Evolutionary conservation across 2,329 filamentous ascomycete genomes (phyloP).

Genomic region (Pyricularia pennisetigena): DNA sequence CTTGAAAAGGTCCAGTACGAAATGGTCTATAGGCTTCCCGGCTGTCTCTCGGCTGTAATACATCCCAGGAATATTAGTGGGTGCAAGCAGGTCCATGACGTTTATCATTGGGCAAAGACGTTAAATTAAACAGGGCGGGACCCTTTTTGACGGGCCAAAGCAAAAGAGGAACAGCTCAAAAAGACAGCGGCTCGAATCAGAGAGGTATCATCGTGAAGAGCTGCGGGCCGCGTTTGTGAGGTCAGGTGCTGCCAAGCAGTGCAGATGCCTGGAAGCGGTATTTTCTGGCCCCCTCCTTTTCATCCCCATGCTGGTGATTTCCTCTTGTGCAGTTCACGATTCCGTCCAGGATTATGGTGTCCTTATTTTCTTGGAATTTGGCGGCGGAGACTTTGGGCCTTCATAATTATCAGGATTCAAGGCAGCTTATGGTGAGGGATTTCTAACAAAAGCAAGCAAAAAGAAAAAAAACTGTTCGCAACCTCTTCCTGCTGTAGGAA

Average conservation of each 20-base stretch:
- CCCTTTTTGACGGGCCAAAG: background rate
- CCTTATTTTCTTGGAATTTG: background rate
- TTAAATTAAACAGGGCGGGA: background rate
- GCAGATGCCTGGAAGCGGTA: background rate
- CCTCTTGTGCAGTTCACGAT: background rate
- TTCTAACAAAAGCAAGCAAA: background rate
- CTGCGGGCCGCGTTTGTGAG: background rate
- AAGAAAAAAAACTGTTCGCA: background rate
- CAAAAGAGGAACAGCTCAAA: background rate
- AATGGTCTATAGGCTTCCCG: background rate
- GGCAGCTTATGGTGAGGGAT: background rate
- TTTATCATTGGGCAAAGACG: background rate
- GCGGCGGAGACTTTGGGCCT: background rate
- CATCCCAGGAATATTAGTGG: background rate
- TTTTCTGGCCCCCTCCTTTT: background rate
- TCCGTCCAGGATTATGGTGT: background rate
- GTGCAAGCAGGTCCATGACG: background rate
- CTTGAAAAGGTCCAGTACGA: background rate
- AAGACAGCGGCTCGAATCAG: background rate
- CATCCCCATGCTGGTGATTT: background rate
- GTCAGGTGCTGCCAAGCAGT: background rate
- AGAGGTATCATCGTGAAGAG: background rate
- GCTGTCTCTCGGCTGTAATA: background rate
- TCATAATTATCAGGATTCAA: background rate
- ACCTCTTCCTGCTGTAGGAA: background rate